Evolutionary conservation across 2,329 filamentous ascomycete species (phyloP).

Genomic region (Colletotrichum nymphaeae): DNA sequence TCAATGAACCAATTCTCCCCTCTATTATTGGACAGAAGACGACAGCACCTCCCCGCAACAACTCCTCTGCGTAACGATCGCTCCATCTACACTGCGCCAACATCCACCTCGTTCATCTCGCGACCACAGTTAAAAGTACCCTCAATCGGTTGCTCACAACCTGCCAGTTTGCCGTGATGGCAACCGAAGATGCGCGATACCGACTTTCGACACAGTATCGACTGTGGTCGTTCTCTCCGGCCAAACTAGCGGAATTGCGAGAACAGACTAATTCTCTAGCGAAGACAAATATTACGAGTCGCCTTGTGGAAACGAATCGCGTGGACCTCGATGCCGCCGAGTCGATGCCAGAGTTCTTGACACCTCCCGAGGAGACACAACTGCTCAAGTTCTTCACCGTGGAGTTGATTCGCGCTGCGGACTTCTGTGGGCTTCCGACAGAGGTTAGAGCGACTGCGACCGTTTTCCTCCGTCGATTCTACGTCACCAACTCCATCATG

Average conservation of each 20-base stretch:
- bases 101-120: background rate
- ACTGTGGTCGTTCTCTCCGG: conserved; percentile 89
- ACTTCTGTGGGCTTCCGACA: conserved; percentile 63
- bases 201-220: conserved; percentile 89
- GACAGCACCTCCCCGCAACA: background rate
- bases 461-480: conserved; percentile 93
- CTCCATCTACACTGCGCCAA: background rate
- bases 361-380: conserved; percentile 82
- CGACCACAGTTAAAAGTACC: background rate
- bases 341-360: conserved; percentile 79
- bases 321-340: conserved; percentile 42
- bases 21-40: background rate
- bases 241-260: conserved; percentile 78
- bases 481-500: conserved; percentile 95
- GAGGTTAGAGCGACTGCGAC: conserved; percentile 75
- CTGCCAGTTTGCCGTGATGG: conserved; percentile 61
- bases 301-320: conserved; percentile 57
- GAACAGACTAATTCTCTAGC: conserved; percentile 84
- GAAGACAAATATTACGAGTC: conserved; percentile 66
- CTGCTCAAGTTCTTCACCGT: conserved; percentile 83
- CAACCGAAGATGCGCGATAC: conserved; percentile 90
- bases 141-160: background rate
- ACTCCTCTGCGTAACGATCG: background rate
- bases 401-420: conserved; percentile 67
- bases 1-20: background rate